Percentiles rank a stretch among this genome's conserved stretches.
phyloP scores from a whole-genome alignment of 768 basidiomycete species.

The Psilocybe sp. region DNA sequence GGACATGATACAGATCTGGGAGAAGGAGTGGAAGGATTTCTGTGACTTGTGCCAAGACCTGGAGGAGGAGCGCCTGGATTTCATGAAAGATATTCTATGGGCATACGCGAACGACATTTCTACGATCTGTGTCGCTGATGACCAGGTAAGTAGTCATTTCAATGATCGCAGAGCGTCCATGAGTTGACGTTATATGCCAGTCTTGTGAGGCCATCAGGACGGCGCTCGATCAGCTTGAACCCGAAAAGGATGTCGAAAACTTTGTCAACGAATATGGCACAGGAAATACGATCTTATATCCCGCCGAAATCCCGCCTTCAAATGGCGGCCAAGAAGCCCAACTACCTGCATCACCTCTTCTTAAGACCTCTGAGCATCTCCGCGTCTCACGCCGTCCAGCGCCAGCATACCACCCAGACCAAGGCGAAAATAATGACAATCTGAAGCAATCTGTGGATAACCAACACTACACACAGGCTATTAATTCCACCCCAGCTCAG shows the following conservation, averaged over 20 bases:
- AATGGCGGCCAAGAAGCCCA: constrained; percentile 30
- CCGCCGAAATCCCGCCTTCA: constrained; percentile 74
- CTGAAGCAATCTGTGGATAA: constrained; percentile 13
- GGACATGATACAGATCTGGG: constrained; percentile 80
- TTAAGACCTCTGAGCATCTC: constrained; percentile 26
- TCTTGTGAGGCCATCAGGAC: constrained; percentile 88
- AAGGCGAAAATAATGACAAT: constrained; percentile 9
- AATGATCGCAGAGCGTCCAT: constrained; percentile 1
- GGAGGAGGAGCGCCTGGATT: constrained; percentile 92
- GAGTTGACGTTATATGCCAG: constrained; percentile 35
- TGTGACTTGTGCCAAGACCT: constrained; percentile 97
- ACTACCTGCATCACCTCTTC: constrained; percentile 17
- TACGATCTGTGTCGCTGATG: constrained; percentile 92
- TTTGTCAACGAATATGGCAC: constrained; percentile 90
- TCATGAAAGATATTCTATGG: constrained; percentile 95
- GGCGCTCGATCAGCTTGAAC: constrained; percentile 82
- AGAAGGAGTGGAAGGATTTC: constrained; percentile 89
- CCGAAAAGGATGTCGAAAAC: constrained; percentile 77
- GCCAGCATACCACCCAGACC: constrained; percentile 15
- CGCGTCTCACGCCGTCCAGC: constrained; percentile 28
- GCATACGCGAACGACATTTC: constrained; percentile 92
- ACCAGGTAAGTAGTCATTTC: constrained; percentile 56
- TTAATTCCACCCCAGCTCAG: constrained; percentile 1
- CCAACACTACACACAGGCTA: background rate
- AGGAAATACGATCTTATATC: constrained; percentile 76